These are phyloP conservation scores for Talaromyces piceae DNA, from an alignment of 2,329 filamentous ascomycete species.

Conservation along the genomic window DNA sequence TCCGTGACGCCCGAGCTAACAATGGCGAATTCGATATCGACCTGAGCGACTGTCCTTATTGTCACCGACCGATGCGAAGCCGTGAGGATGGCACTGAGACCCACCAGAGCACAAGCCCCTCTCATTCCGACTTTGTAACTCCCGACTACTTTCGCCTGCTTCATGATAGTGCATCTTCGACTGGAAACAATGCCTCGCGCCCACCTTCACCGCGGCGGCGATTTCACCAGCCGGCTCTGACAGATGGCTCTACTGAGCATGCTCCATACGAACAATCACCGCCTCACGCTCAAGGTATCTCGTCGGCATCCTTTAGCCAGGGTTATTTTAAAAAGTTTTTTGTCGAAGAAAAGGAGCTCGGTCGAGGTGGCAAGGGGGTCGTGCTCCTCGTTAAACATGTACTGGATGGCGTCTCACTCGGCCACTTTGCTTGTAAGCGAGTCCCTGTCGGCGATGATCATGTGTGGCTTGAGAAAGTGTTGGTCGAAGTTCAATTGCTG, in stretches of 20 bases:
- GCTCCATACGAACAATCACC: conserved; percentile 24
- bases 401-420: conserved; percentile 79
- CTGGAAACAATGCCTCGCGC: conserved; percentile 37
- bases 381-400: conserved; percentile 90
- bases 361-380: conserved; percentile 86
- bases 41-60: conserved; percentile 66
- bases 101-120: conserved; percentile 23
- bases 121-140: conserved; percentile 65
- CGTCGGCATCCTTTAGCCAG: conserved; percentile 77
- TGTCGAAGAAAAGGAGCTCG: conserved; percentile 76
- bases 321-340: conserved; percentile 94
- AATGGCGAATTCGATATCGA: conserved; percentile 50
- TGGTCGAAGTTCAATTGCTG: conserved; percentile 87
- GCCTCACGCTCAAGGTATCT: conserved; percentile 61
- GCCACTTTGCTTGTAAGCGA: conserved; percentile 92
- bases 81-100: conserved; percentile 34
- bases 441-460: conserved; percentile 94
- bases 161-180: conserved; percentile 50
- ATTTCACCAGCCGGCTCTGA: conserved; percentile 41
- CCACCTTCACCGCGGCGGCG: conserved; percentile 43
- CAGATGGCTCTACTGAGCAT: conserved; percentile 16
- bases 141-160: conserved; percentile 96
- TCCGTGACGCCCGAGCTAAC: conserved; percentile 52
- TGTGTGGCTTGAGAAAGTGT: conserved; percentile 87
- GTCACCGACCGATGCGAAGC: conserved; percentile 63